Evolutionary conservation across 805 yeast species (phyloP).

Genomic region (Wickerhamomyces sydowiorum): DNA sequence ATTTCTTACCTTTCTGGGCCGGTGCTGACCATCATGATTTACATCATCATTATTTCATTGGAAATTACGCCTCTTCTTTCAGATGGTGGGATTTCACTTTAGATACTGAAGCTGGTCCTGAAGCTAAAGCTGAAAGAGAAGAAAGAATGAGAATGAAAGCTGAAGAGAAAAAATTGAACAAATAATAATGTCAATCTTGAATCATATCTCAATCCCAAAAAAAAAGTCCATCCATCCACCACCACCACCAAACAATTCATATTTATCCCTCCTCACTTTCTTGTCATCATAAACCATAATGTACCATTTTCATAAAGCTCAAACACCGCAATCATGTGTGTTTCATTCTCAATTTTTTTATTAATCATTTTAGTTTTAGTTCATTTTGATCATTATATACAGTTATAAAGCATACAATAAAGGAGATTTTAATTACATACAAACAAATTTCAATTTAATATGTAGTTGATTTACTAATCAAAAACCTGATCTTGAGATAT

Average conservation of each 20-base stretch:
- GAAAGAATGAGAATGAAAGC: constrained; percentile 51
- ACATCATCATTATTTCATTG: constrained; percentile 94
- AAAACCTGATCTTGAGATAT: too few relatives aligned
- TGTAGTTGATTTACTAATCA: constrained; percentile 14
- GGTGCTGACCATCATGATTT: constrained; percentile 98
- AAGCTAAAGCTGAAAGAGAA: constrained; percentile 73
- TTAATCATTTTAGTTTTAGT: not conserved
- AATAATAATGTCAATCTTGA: not conserved
- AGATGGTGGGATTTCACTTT: constrained; percentile 92
- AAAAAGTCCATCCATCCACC: too few relatives aligned
- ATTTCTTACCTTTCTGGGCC: constrained; percentile 93
- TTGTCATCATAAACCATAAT: too few relatives aligned
- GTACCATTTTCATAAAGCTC: too few relatives aligned
- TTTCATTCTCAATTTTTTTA: not conserved
- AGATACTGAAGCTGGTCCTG: constrained; percentile 86
- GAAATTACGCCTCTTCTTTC: constrained; percentile 91
- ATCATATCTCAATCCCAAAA: not conserved
- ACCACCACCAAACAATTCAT: too few relatives aligned
- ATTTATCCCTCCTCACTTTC: too few relatives aligned
- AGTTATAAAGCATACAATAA: not conserved
- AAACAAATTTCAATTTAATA: not conserved
- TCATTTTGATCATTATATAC: not conserved
- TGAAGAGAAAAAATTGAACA: constrained; percentile 30
- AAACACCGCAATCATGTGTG: too few relatives aligned
- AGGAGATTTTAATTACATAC: too few relatives aligned